Evolutionary conservation across 805 yeast genomes (phyloP).

Genomic region (Cyberlindnera maclurae): DNA sequence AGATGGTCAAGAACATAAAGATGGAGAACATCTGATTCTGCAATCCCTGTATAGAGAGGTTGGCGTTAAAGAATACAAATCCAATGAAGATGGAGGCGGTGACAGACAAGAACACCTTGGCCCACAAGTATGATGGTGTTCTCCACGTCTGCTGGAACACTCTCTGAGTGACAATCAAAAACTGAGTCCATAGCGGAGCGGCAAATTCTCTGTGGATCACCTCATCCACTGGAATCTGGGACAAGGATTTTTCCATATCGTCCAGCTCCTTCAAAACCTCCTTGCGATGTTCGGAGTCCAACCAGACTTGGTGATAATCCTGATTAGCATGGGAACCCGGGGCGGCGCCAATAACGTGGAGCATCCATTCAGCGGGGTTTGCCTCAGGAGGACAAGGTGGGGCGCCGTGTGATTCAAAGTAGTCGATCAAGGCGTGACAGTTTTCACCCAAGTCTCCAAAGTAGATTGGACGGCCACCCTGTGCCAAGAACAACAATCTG

Average conservation of each 20-base stretch:
- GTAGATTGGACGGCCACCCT: conserved; percentile 69
- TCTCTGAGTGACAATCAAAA: conserved; percentile 41
- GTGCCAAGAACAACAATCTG: conserved; percentile 59
- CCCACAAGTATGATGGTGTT: conserved; percentile 56
- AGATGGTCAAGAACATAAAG: conserved; percentile 57
- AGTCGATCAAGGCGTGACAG: conserved; percentile 49
- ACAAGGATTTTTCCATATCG: conserved; percentile 54
- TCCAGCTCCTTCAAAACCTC: conserved; percentile 55
- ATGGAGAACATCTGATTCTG: conserved; percentile 79
- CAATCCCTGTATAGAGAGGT: conserved; percentile 54
- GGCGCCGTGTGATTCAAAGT: conserved; percentile 63
- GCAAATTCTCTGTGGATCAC: conserved; percentile 28
- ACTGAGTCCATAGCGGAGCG: conserved; percentile 35
- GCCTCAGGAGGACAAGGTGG: conserved; percentile 59
- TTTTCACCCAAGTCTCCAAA: conserved; percentile 67
- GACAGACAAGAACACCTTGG: conserved; percentile 46
- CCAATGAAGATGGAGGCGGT: conserved; percentile 62
- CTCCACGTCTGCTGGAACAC: conserved; percentile 62
- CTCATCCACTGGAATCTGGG: conserved; percentile 28
- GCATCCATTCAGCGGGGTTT: conserved; percentile 91
- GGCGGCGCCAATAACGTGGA: conserved; percentile 78
- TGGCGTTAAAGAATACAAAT: conserved; percentile 66
- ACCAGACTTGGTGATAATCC: conserved; percentile 75
- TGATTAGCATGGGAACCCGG: conserved; percentile 70
- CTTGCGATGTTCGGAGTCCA: conserved; percentile 53